Percentiles rank a stretch among this genome's conserved stretches.
Evolutionary conservation across 2,329 filamentous ascomycete genomes (phyloP).

Genomic region (Alternaria postmessia): DNA sequence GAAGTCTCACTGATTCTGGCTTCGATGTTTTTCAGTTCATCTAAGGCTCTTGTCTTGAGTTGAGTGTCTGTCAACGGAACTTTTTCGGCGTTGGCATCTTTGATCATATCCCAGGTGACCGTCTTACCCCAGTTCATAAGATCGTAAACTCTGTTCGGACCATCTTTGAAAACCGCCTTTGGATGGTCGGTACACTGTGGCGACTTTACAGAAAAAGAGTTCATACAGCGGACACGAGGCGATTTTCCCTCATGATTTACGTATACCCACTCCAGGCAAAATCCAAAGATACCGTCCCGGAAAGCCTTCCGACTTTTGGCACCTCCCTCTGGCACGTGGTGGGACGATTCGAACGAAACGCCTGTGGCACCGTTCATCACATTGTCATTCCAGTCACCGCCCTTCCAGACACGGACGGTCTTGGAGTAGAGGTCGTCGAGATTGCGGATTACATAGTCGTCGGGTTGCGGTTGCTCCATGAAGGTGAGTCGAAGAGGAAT

Average conservation of each 20-base stretch:
- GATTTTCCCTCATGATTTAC: background rate
- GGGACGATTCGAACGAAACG: background rate
- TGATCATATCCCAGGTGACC: constrained; percentile 15
- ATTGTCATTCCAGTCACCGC: background rate
- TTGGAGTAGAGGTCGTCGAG: background rate
- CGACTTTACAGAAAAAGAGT: constrained; percentile 9
- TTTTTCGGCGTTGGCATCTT: background rate
- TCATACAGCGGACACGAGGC: constrained; percentile 9
- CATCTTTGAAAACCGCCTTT: constrained; percentile 10
- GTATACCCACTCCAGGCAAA: constrained; percentile 14
- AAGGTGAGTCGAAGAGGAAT: background rate
- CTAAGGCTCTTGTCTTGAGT: background rate
- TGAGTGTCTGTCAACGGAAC: background rate
- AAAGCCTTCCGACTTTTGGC: constrained; percentile 7
- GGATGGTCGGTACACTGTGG: constrained; percentile 5
- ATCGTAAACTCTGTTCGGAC: constrained; percentile 16
- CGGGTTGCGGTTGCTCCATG: background rate
- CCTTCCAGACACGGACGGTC: background rate
- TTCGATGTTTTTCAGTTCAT: background rate
- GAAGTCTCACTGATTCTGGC: background rate
- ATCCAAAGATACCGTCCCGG: background rate
- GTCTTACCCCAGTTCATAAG: background rate
- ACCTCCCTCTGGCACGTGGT: constrained; percentile 5
- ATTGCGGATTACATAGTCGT: background rate
- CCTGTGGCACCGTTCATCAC: constrained; percentile 4